Percentiles rank a stretch among this genome's conserved stretches.
phyloP scores from a whole-genome alignment of 176 grass and related monocot genomes.

The Carex parvula region DNA sequence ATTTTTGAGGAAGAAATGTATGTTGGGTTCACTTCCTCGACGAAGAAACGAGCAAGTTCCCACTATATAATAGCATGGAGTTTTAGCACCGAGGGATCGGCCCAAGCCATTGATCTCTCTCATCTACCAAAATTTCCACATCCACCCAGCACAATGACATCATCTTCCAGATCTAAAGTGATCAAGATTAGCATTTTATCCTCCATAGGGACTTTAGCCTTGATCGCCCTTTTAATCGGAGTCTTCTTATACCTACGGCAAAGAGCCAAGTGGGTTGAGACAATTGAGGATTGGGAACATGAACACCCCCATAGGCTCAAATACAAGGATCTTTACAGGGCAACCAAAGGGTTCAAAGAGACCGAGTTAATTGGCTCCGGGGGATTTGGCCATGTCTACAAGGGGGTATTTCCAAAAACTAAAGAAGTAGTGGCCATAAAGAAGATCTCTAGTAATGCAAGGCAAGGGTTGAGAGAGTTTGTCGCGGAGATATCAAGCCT shows the following conservation, averaged over 20 bases:
- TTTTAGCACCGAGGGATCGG: conserved; percentile 28
- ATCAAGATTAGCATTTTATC: conserved; percentile 2
- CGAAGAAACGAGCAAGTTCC: conserved; percentile 18
- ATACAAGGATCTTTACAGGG: conserved; percentile 35
- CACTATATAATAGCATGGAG: conserved; percentile 50
- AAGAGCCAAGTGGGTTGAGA: conserved; percentile 28
- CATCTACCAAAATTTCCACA: conserved; percentile 7
- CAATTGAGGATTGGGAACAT: conserved; percentile 39
- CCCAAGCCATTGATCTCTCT: conserved; percentile 32
- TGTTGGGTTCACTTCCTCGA: conserved; percentile 37
- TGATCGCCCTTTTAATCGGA: conserved; percentile 8
- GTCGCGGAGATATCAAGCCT: conserved; percentile 44
- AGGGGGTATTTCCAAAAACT: conserved; percentile 26
- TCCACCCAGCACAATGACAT: background rate
- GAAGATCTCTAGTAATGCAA: conserved; percentile 29
- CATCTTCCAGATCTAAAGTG: conserved; percentile 18
- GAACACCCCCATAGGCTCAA: conserved; percentile 41
- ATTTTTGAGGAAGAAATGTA: conserved; percentile 39
- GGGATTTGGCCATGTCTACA: conserved; percentile 48
- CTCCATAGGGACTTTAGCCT: conserved; percentile 12
- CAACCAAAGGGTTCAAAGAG: conserved; percentile 42
- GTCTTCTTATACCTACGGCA: background rate
- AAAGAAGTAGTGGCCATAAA: conserved; percentile 40
- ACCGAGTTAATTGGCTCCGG: conserved; percentile 35
- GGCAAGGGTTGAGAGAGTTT: conserved; percentile 52